These are phyloP conservation scores for Rhododendron simsii DNA, from an alignment of 148 eudicot genomes.

Conservation along the genomic window DNA sequence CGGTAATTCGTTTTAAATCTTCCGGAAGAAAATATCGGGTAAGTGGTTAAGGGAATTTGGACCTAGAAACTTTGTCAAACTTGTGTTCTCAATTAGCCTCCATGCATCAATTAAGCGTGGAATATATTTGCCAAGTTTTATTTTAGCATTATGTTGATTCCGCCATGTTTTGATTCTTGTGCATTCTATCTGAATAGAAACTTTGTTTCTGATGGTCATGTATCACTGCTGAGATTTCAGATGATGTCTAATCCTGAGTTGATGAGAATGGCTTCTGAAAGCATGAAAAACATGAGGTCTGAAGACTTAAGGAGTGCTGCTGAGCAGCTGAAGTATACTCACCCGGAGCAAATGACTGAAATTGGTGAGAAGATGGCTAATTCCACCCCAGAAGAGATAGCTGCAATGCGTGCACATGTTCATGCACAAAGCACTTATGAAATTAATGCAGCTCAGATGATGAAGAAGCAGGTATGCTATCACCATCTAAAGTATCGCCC, in stretches of 20 bases:
- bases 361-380: conserved; percentile 93
- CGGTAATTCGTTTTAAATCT: background rate
- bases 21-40: background rate
- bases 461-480: conserved; percentile 71
- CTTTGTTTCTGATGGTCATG: background rate
- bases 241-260: conserved; percentile 98
- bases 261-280: conserved; percentile 85
- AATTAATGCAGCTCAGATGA: conserved; percentile 67
- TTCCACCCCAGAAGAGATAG: conserved; percentile 82
- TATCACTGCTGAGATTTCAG: conserved; percentile 32
- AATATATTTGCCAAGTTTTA: background rate
- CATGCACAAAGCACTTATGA: conserved; percentile 77
- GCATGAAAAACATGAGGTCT: conserved; percentile 81
- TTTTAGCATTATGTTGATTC: background rate
- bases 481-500: no score
- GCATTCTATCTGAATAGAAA: no score
- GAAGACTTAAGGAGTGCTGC: conserved; percentile 85
- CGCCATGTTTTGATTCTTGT: no score
- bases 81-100: no score
- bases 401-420: conserved; percentile 74
- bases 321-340: conserved; percentile 79
- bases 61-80: background rate
- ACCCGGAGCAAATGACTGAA: conserved; percentile 81
- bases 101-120: no score
- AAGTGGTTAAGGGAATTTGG: background rate